phyloP scores from a whole-genome alignment of 805 yeast species.

The Candida dajiaensis region DNA sequence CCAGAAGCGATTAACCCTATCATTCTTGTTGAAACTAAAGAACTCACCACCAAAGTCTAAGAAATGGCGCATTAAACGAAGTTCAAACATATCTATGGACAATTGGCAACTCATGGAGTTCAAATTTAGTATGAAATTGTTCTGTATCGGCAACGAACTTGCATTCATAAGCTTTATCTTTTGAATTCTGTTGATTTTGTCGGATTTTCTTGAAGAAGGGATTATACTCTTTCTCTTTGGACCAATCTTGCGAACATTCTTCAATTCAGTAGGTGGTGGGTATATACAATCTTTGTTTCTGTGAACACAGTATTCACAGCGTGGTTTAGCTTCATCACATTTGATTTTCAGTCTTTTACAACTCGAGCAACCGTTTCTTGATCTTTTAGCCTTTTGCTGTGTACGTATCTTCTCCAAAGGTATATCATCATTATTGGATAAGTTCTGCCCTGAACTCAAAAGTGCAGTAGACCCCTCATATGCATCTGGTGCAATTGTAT shows the following conservation, averaged over 20 bases:
- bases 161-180: neutral
- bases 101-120: conserved; percentile 18
- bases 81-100: conserved; percentile 14
- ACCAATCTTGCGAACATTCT: neutral
- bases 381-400: conserved; percentile 33
- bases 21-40: conserved; percentile 13
- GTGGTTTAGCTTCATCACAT: conserved; percentile 81
- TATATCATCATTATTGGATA: neutral
- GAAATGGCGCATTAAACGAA: conserved; percentile 16
- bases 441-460: no score
- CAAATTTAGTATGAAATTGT: conserved; percentile 4
- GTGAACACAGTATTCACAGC: conserved; percentile 72
- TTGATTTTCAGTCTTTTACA: conserved; percentile 87
- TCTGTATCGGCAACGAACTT: neutral
- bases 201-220: neutral
- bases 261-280: conserved; percentile 10
- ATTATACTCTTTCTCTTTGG: neutral
- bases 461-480: neutral
- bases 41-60: conserved; percentile 18
- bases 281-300: conserved; percentile 74
- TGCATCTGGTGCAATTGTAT: neutral
- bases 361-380: conserved; percentile 81
- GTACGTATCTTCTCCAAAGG: neutral
- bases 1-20: conserved; percentile 10
- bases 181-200: neutral